Conservation (phyloP, 371 early-diverging fungal genomes). For the Sporodiniella umbellata region DNA sequence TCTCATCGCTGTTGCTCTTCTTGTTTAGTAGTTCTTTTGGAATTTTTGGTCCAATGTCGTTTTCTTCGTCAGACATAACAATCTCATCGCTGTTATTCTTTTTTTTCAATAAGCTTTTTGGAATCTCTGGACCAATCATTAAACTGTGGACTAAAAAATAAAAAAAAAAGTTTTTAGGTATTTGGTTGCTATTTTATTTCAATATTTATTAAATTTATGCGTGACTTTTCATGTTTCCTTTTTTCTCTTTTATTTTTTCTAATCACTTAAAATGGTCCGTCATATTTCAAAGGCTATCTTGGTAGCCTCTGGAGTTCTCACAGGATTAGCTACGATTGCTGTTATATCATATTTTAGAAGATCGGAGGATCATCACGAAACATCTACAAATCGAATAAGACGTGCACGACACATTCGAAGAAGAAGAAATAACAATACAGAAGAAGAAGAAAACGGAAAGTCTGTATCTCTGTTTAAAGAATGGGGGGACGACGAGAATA, state of each 20-base stretch:
- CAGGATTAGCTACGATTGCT: slow-evolving; percentile 16
- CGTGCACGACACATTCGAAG: slow-evolving; percentile 33
- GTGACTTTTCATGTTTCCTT: neutral
- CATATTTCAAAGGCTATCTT: slow-evolving; percentile 17
- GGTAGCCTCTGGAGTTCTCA: slow-evolving; percentile 15
- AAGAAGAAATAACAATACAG: slow-evolving; percentile 19
- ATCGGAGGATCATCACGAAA: neutral
- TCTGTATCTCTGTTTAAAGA: slow-evolving; percentile 29
- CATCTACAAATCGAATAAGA: slow-evolving; percentile 13
- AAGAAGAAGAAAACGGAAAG: slow-evolving; percentile 34
- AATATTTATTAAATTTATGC: no score
- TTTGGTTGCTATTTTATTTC: neutral
- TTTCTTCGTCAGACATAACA: slow-evolving; percentile 8
- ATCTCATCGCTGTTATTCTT: slow-evolving; percentile 4
- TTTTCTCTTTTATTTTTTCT: neutral
- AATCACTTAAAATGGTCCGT: slow-evolving; percentile 6
- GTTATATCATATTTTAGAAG: slow-evolving; percentile 8
- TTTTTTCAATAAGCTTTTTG: slow-evolving; percentile 11
- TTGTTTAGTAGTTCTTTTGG: no score
- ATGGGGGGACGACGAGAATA: slow-evolving; percentile 52
- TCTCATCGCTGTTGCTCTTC: no score
- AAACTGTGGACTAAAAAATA: neutral
- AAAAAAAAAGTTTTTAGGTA: neutral
- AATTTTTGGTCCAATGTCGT: no score
- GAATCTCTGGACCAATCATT: slow-evolving; percentile 23